phyloP scores from a whole-genome alignment of 345 rosid species.

The Streptanthus diversifolius region DNA sequence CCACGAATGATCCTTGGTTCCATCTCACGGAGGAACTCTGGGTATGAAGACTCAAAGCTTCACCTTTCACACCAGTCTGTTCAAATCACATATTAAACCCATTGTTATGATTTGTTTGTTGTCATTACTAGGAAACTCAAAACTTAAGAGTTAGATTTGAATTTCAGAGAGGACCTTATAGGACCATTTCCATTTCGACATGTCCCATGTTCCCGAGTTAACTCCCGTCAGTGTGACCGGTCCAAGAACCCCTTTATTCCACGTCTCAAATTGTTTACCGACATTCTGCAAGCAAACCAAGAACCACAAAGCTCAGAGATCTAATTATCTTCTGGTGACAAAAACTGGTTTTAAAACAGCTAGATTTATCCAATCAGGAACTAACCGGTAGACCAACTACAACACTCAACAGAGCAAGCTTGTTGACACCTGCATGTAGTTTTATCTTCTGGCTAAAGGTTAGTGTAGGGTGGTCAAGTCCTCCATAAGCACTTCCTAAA shows the following conservation, averaged over 20 bases:
- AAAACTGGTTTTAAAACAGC: not conserved
- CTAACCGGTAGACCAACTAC: conserved; percentile 87
- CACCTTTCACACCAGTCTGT: conserved; percentile 79
- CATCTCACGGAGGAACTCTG: conserved; percentile 73
- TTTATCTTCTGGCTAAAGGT: conserved; percentile 66
- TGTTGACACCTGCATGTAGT: conserved; percentile 71
- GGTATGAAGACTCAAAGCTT: conserved; percentile 62
- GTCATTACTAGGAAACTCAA: not conserved
- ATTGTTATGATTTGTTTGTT: not conserved
- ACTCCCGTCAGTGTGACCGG: conserved; percentile 71
- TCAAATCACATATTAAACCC: not conserved
- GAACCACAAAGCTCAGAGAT: not conserved
- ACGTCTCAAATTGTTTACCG: conserved; percentile 74
- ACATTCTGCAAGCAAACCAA: conserved; percentile 57
- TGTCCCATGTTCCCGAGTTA: conserved; percentile 69
- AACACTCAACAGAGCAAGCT: conserved; percentile 69
- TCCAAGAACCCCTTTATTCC: conserved; percentile 86
- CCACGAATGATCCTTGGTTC: conserved; percentile 57
- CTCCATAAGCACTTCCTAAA: conserved; percentile 75
- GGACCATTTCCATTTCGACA: conserved; percentile 87
- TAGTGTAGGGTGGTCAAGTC: conserved; percentile 49
- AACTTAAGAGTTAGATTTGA: not conserved
- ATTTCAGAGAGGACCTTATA: conserved; percentile 57
- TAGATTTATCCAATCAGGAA: not conserved
- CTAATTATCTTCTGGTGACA: not conserved